Base-by-base conservation (phyloP, 1,284 basidiomycete genomes). In the Xerocomus nothofagi region DNA sequence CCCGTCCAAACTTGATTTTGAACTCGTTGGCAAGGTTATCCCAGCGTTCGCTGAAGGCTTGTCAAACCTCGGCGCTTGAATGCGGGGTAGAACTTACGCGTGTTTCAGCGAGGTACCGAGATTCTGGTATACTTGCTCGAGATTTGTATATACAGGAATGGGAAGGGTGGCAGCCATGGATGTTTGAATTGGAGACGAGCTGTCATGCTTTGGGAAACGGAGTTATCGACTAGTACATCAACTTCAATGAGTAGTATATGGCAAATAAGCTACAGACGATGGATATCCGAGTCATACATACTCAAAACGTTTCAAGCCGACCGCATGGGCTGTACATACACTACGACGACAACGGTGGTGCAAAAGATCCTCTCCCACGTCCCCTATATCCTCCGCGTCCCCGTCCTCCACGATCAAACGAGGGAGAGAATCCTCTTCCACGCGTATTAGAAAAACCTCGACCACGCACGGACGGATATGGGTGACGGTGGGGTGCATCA, bases 21-120 rank as follows among this genome's bases (percentile, higher is more conserved):
- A 91, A 94, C 53, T 82, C 75, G 24, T 76, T 69, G 2, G 76
- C 73, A 31, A 93, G 78, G 26, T 75, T 66, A 57, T 82, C 75
- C 85, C 87, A 93, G 20, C 88, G 77, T 48, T 71, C 69, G 5
- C 81, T 79, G 48, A 18, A 31, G 14, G n/a, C 12, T 32, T 20
- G 29, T 54, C 31, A 36, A 23, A 10, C 14, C 4, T n/a, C 18
- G 33, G 11, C 17, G 12, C 5, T 36, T 9, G 38, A 24, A 17
- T 17, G 27, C 17, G 17, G 3, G 24, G 18, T 6, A 29, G 26
- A 26, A 69, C 78, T 53, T 51, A 80, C 67, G 76, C 76, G 61
- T 89, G 81, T 26, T 78, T 74, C n/a, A 82, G 59, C 3, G 82
- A 79, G 5, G 79, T 75, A 9, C 76, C 74, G 9, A 80, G 65